Conservation (phyloP, 768 basidiomycete species). For the Saitozyma podzolica region DNA sequence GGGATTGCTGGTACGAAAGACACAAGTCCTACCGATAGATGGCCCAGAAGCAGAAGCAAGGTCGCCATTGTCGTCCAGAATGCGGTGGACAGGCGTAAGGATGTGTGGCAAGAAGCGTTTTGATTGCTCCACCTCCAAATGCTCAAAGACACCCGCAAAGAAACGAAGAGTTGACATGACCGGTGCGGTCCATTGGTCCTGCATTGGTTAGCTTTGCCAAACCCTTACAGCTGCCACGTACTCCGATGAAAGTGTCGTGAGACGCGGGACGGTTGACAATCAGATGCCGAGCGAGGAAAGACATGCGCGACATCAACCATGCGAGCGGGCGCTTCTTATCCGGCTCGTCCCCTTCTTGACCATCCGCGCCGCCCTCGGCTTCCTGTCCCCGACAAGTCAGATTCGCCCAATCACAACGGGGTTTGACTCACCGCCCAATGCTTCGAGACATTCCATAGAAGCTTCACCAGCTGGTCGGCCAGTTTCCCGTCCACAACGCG, state of each 20-base stretch:
- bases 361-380: conserved; percentile 2
- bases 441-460: conserved; percentile 88
- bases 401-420: not conserved
- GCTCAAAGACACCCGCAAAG: conserved; percentile 86
- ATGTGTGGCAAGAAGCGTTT: conserved; percentile 79
- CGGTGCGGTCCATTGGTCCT: conserved; percentile 82
- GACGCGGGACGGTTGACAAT: conserved; percentile 42
- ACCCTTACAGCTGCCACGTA: conserved; percentile 4
- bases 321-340: conserved; percentile 60
- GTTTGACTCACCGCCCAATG: conserved; percentile 58
- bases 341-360: conserved; percentile 32
- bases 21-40: not conserved
- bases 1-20: not conserved
- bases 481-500: conserved; percentile 53
- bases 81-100: conserved; percentile 78
- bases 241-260: conserved; percentile 22
- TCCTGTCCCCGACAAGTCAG: not conserved
- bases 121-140: conserved; percentile 63
- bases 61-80: conserved; percentile 71
- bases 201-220: conserved; percentile 9
- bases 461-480: conserved; percentile 76
- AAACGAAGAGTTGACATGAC: conserved; percentile 79
- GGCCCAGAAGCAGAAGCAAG: not conserved
- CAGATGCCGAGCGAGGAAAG: conserved; percentile 66
- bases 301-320: conserved; percentile 93